Evolutionary conservation across 2,329 filamentous ascomycete genomes (phyloP).

Genomic region (Aspergillus pseudoviridinutans): DNA sequence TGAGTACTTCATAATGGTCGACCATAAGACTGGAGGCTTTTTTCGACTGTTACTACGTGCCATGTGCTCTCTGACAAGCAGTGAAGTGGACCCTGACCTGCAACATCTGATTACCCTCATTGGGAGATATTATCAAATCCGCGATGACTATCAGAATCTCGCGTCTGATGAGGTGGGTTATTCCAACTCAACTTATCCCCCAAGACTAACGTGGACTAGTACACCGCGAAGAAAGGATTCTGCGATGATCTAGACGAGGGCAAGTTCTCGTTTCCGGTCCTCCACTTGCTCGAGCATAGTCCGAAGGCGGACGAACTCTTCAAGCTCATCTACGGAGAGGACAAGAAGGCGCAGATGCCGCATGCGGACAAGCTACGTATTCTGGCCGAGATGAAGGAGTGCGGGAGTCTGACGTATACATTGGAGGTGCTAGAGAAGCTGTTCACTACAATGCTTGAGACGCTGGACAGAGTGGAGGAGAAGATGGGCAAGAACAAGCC

Average conservation of each 20-base stretch:
- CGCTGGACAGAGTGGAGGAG: neutral
- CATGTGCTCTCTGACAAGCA: slow-evolving; percentile 2
- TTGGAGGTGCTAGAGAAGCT: neutral
- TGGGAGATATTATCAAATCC: slow-evolving; percentile 26
- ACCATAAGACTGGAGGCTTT: slow-evolving; percentile 22
- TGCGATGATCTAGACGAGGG: slow-evolving; percentile 43
- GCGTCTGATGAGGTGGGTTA: slow-evolving; percentile 14
- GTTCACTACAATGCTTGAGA: neutral
- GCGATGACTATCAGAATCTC: slow-evolving; percentile 28
- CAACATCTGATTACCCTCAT: slow-evolving; percentile 13
- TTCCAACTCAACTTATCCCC: neutral
- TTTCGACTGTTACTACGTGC: slow-evolving; percentile 18
- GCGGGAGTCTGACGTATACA: neutral
- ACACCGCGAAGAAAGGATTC: slow-evolving; percentile 38
- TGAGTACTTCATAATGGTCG: slow-evolving; percentile 28
- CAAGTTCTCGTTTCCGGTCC: slow-evolving; percentile 38
- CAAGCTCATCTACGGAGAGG: neutral
- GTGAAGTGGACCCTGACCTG: neutral
- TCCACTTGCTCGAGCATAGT: neutral
- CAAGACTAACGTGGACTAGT: slow-evolving; percentile 16
- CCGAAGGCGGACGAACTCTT: neutral
- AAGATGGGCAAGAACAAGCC: neutral
- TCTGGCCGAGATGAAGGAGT: neutral
- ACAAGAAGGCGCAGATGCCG: neutral
- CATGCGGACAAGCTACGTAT: neutral